Evolutionary conservation across 768 basidiomycete genomes (phyloP), one percentile per base, ranked within the genome.

Genomic region (Trametes punicea): DNA sequence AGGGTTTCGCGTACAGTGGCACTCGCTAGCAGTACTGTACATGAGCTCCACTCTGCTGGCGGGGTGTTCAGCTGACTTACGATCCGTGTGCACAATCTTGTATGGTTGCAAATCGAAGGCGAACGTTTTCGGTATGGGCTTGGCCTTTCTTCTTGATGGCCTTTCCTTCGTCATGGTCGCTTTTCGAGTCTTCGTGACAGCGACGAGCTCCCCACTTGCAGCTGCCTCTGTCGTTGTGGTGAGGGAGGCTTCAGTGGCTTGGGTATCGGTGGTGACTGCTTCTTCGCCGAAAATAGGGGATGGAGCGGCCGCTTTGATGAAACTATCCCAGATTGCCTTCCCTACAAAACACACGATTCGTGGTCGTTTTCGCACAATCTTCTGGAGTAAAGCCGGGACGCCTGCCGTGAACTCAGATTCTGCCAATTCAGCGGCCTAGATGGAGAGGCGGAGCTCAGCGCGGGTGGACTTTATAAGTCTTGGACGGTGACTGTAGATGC

Each of bases 281-380:
- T 23, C 26, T 15, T 40, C 27, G 20, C 20, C 25, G 15, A 21
- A 23, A 27, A 31, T 16, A 13, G 26, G 26, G 18, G 15, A 29
- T 6, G 59, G 55, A n/a, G 38, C 61, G 9, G 34, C 45, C 56
- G 56, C 74, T 66, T 34, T 77, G 72, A 69, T 63, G 48, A 66
- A 65, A 25, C 60, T 54, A 4, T 70, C 63, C 80, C 82, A 83
- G 29, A 93, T 91, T 8, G 77, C 76, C 56, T 89, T 74, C 1
- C 93, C 92, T 1, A 93, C 84, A 63, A 93, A 88, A 64, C 89
- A 91, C 0, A 91, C 77, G 5, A 93, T 73, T 3, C 75, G 74
- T 0, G 92, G 92, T 10, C 77, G 77, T 60, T 77, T 77, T 8
- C 66, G 70, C 0, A 70, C 64, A 18, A 94, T 71, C 66, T 92